Evolutionary conservation across 345 rosid species (phyloP), one percentile per base, ranked within the genome.

Genomic region (Eucalyptus marginata): DNA sequence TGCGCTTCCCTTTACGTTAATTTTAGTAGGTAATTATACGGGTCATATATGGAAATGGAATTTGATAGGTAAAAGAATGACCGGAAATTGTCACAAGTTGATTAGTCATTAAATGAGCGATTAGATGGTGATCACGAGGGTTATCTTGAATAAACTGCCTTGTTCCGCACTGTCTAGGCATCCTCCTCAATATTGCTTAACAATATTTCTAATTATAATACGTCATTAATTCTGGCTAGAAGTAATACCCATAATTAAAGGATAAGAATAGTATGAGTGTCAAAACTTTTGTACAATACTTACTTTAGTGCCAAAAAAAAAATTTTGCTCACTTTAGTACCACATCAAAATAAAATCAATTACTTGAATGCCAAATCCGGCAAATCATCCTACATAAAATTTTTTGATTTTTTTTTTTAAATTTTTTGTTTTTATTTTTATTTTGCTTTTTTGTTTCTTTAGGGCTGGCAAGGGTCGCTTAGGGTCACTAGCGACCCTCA

Each of bases 281-380:
- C 22, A 51, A 50, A 50, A 51, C 52, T 50, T 50, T 50, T 0
- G 1, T 50, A 50, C 7, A 50, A 0, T 1, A 50, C 0, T 50
- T 0, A 50, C 52, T 50, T 15, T 50, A 50, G 52, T 50, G 18
- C 18, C 7, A 15, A 50, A 50, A 50, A 49, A 50, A 51, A 51
- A 51, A 36, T 15, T 50, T 47, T 1, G 0, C 8, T 51, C 7
- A 51, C 54, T 51, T 51, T 1, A 17, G 0, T 17, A 2, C 7
- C 54, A 17, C 4, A 7, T 17, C 8, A 0, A 0, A 51, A 1
- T 51, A 51, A 51, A 51, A 51, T 51, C 4, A 1, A 51, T 51
- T 51, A 51, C 22, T 51, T 16, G 8, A 51, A 51, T 51, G 8
- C 8, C 4, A 51, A 51, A 51, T 51, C 8, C 3, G 54, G 7